Conservation (phyloP, 164 flowering plant genomes). For the Magnolia sinica region DNA sequence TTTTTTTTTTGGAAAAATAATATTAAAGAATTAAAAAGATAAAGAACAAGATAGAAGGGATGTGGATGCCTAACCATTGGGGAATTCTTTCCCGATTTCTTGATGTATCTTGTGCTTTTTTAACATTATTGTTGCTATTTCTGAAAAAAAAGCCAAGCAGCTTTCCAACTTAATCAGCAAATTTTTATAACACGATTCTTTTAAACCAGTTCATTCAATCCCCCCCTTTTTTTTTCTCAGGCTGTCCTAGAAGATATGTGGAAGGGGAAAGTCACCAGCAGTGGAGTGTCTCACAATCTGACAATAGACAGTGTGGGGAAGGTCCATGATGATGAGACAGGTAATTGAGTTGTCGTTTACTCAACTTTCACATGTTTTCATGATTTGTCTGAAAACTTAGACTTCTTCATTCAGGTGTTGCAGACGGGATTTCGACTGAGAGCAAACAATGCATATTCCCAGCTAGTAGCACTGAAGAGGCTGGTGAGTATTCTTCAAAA, state of each 20-base stretch:
- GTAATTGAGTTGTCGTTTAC: slow-evolving; percentile 1
- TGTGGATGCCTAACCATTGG: too few relatives aligned
- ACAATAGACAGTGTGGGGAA: slow-evolving; percentile 34
- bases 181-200: not conserved
- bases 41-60: too few relatives aligned
- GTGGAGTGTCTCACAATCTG: slow-evolving; percentile 52
- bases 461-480: slow-evolving; percentile 17
- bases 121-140: too few relatives aligned
- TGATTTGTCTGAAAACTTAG: not conserved
- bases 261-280: slow-evolving; percentile 63
- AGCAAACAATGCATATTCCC: slow-evolving; percentile 21
- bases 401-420: slow-evolving; percentile 10
- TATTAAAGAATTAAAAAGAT: too few relatives aligned
- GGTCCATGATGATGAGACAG: slow-evolving; percentile 8
- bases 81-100: too few relatives aligned
- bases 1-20: too few relatives aligned
- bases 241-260: slow-evolving; percentile 60
- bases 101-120: too few relatives aligned
- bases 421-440: slow-evolving; percentile 19
- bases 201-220: not conserved
- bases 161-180: too few relatives aligned
- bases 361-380: not conserved
- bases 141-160: too few relatives aligned
- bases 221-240: too few relatives aligned
- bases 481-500: slow-evolving; percentile 1